A percentile compares a stretch with the other conserved stretches of the same genome.
These are phyloP conservation scores for Aspergillus saccharolyticus DNA, from an alignment of 495 filamentous ascomycete genomes.

Conservation along the genomic window DNA sequence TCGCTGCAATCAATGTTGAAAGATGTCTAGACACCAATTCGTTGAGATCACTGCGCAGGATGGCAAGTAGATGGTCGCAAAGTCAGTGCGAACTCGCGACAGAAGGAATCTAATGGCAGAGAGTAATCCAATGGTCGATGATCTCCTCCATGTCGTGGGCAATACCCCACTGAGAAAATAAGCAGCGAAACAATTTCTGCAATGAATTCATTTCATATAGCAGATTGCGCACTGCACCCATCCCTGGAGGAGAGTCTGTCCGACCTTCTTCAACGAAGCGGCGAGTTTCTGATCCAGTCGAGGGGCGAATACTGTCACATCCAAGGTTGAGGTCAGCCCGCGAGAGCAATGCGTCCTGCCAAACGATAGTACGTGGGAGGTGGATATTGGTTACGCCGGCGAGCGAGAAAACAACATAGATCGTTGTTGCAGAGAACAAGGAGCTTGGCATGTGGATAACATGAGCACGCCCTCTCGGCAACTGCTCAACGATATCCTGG, in stretches of 20 bases:
- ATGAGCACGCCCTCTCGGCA: constrained; percentile 44
- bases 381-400: constrained; percentile 33
- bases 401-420: constrained; percentile 40
- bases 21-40: too few species aligned
- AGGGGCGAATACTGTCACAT: constrained; percentile 18
- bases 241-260: constrained; percentile 15
- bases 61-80: not conserved
- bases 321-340: constrained; percentile 33
- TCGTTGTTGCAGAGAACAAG: constrained; percentile 40
- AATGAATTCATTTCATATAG: constrained; percentile 48
- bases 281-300: constrained; percentile 31
- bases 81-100: not conserved
- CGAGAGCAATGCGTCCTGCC: constrained; percentile 39
- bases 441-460: constrained; percentile 45
- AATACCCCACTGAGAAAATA: constrained; percentile 46
- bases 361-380: constrained; percentile 37
- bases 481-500: constrained; percentile 46
- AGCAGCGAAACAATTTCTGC: constrained; percentile 46
- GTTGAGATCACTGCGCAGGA: not conserved
- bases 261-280: constrained; percentile 31
- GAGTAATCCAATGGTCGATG: constrained; percentile 41
- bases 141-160: constrained; percentile 48
- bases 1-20: too few species aligned
- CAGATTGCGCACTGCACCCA: constrained; percentile 33
- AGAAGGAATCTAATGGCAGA: constrained; percentile 32